Base-by-base conservation (phyloP, 2,329 filamentous ascomycete genomes). In the Exophiala bonariae region DNA sequence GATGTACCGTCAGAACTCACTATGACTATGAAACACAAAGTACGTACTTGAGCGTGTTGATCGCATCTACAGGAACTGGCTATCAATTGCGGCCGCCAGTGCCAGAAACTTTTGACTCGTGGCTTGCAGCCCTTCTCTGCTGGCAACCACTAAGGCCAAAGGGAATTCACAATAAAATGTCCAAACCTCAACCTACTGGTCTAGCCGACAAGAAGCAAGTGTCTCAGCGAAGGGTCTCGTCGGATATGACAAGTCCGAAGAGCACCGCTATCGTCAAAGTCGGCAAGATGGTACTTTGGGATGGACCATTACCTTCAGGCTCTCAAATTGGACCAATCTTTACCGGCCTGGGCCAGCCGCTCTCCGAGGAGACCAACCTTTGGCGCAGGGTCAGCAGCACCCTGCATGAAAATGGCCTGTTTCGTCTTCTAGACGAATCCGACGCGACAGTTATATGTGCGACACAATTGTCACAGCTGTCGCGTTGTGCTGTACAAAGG, bases 331-430 rank as follows among this genome's bases (percentile, higher is more conserved):
- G 44, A 33, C 41, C 49, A 11, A 47, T 43, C 4, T 34, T 43
- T 2, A 44, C 32, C 26, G 46, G 45, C 32, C 30, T 44, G 22
- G 76, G 57, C 72, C 77, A 30, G 71, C 79, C 42, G 77, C 78
- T 36, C 73, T 76, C n/a, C 8, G 48, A 48, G 36, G 41, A 47
- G 20, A 37, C 49, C 37, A 45, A 79, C 85, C 49, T 52, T 9
- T 97, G 93, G 93, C 82, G 87, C 59, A 82, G 82, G 55, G 89
- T 97, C 3, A 96, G 90, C 22, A 96, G 91, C 66, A 95, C 93
- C 14, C 75, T 99, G 18, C 88, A 95, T 57, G 93, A 97, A 63
- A 96, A 96, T 59, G 93, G 93, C 47, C 89, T 95, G 63, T 85
- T 99, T 63, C 95, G 92, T 62, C 79, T 99, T 9, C 85, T 93